Evolutionary conservation across 768 basidiomycete genomes (phyloP).

Genomic region (Tylopilus intermedius): DNA sequence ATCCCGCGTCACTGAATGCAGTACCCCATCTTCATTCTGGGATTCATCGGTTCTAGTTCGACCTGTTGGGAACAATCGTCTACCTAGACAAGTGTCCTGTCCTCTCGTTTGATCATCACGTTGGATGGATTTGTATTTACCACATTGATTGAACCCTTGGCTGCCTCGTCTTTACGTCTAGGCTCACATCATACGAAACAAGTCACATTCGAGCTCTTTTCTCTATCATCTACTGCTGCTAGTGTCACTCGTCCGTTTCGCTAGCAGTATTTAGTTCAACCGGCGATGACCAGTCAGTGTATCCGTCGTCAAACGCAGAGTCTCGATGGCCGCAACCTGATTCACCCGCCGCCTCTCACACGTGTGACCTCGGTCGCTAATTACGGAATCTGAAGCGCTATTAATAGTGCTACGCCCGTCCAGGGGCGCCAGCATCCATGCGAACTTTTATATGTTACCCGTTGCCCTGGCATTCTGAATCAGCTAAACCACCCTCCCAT

Average conservation of each 20-base stretch:
- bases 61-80: slow-evolving; percentile 20
- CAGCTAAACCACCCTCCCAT: no score
- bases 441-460: no score
- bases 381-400: no score
- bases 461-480: no score
- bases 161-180: slow-evolving; percentile 2
- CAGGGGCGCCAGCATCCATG: no score
- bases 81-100: slow-evolving; percentile 22
- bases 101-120: slow-evolving; percentile 29
- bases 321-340: no score
- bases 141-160: slow-evolving; percentile 11
- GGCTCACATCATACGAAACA: background rate
- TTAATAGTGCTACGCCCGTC: no score
- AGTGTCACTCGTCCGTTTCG: background rate
- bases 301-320: background rate
- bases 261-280: background rate
- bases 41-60: slow-evolving; percentile 1
- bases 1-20: slow-evolving; percentile 4
- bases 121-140: slow-evolving; percentile 24
- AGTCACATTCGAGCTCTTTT: background rate
- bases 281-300: background rate
- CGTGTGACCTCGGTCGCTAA: no score
- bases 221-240: background rate
- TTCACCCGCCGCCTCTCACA: no score
- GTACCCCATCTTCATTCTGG: background rate